phyloP scores from a whole-genome alignment of 129 eudicot genomes.

The Saposhnikovia divaricata region DNA sequence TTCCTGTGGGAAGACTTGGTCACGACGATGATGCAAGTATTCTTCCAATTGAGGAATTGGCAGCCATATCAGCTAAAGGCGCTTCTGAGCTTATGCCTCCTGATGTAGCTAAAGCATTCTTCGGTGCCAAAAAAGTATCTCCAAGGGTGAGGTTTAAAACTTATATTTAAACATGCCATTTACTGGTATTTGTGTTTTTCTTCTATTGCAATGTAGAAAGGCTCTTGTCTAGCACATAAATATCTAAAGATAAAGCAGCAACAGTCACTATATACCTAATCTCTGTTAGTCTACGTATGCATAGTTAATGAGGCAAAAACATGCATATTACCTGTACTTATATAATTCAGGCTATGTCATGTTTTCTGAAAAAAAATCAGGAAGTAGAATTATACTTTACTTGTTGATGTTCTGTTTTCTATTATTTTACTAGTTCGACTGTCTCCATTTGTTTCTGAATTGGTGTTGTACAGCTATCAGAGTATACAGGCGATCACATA shows the following conservation, averaged over 20 bases:
- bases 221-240: background rate
- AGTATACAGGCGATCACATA: background rate
- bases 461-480: background rate
- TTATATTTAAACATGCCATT: background rate
- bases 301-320: background rate
- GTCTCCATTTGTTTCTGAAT: background rate
- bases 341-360: background rate
- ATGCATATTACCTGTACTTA: background rate
- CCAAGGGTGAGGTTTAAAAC: constrained; percentile 48
- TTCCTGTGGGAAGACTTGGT: constrained; percentile 53
- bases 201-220: constrained; percentile 1
- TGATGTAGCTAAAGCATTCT: constrained; percentile 91
- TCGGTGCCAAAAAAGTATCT: constrained; percentile 71
- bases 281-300: background rate
- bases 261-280: background rate
- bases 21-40: constrained; percentile 36
- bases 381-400: background rate
- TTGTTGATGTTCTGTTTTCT: background rate
- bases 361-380: background rate
- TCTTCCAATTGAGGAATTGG: constrained; percentile 48
- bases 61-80: constrained; percentile 65
- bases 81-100: constrained; percentile 94
- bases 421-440: background rate
- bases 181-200: background rate
- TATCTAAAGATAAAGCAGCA: background rate